Evolutionary conservation across 768 basidiomycete genomes (phyloP), one percentile per base, ranked within the genome.

Genomic region (Boletus subparvulus): DNA sequence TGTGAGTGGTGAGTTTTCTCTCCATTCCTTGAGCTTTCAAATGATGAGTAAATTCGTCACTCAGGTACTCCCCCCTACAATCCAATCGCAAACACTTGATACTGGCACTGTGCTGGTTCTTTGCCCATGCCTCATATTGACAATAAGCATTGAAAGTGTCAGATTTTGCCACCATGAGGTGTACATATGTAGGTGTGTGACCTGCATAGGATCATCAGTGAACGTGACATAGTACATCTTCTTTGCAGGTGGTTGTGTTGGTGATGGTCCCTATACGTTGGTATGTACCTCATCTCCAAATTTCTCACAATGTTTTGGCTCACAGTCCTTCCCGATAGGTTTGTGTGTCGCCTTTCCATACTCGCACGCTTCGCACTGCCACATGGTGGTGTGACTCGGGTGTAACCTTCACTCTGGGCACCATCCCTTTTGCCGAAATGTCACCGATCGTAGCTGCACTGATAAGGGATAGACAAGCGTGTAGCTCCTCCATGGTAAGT

Each of bases 191-290:
- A 43, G 19, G 7, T 16, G 14, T 10, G 7, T 43, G 14, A 43
- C 12, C 14, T 3, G 7, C 26, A 4, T 43, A 80, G 53, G 42
- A 16, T 24, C 19, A 13, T 47, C 6, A 4, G 32, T 47, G 32
- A 48, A 48, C 1, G 32, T 33, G 4, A 11, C 32, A 10, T 48
- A 48, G 6, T 48, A 48, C 3, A 24, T 10, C 16, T 48, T 37
- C 35, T 28, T 37, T 6, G 36, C 13, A 39, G 64, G 51, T 1
- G 68, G 73, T 13, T 52, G 42, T 0, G 74, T 61, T 0, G 65
- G 69, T 0, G 77, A 69, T 5, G 77, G 80, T 14, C 79, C 80
- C 78, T 80, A 82, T 0, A 81, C 39, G 56, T 83, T 75, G 1
- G 67, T 61, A 56, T 78, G 72, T 12, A 80, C 53, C 24, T 74